These are phyloP conservation scores for Taphrina betulina DNA, from an alignment of 1,139 yeast genomes.

Conservation along the genomic window DNA sequence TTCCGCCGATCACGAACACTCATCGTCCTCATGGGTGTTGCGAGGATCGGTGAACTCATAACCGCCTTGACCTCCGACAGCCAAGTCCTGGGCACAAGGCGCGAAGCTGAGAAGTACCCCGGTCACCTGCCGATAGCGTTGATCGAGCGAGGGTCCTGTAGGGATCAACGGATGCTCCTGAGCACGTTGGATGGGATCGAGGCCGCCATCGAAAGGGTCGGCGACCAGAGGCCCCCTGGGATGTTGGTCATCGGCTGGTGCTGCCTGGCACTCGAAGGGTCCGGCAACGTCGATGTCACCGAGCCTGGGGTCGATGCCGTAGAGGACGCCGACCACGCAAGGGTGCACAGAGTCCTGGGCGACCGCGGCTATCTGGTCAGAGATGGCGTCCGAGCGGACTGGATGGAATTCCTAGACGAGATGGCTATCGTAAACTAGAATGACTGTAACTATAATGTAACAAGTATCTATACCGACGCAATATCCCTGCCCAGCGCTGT, in stretches of 20 bases:
- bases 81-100: conserved; percentile 5
- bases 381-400: conserved; percentile 21
- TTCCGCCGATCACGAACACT: conserved; percentile 73
- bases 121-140: conserved; percentile 73
- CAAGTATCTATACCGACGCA: too few species aligned
- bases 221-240: conserved; percentile 87
- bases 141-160: conserved; percentile 88
- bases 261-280: conserved; percentile 54
- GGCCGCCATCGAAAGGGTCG: conserved; percentile 72
- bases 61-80: conserved; percentile 49
- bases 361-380: conserved; percentile 12
- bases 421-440: conserved; percentile 3
- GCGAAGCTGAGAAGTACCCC: conserved; percentile 63
- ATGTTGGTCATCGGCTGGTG: conserved; percentile 78
- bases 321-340: conserved; percentile 10
- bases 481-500: too few species aligned
- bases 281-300: conserved; percentile 25
- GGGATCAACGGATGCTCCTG: conserved; percentile 83
- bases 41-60: conserved; percentile 69
- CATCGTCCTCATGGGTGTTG: conserved; percentile 86
- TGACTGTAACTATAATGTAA: not conserved
- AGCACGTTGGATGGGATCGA: conserved; percentile 67
- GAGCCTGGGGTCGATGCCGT: conserved; percentile 22
- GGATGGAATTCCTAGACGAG: conserved; percentile 24
- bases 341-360: conserved; percentile 10